Base-by-base conservation (phyloP, 2,329 filamentous ascomycete genomes). In the Gremmenia infestans region DNA sequence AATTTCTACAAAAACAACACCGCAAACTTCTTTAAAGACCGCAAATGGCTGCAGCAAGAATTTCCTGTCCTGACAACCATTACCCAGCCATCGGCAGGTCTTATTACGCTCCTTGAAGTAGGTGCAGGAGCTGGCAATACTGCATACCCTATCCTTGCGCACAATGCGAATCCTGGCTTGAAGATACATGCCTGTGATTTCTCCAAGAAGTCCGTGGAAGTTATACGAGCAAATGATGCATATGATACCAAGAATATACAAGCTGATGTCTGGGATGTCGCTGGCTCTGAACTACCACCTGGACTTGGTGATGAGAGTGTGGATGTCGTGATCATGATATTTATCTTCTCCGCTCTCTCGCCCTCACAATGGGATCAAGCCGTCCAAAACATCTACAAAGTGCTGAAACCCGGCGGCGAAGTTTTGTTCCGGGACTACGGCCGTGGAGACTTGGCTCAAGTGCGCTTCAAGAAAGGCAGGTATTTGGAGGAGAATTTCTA, bases 401-500 rank as follows among this genome's bases (percentile, higher is more conserved):
- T 96, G 37, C 80, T 99, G 61, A 97, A 96, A 74, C 91, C 91
- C 1, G 93, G 92, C 59, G 94, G 94, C n/a, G 81, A 89, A 67
- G 88, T 99, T 52, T 83, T 96, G 69, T 97, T 99, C 79, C 85
- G 94, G 66, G 94, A 99, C 74, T 99, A 99, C 74, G 94, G 94
- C 56, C 83, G 92, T 70, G 94, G 94, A 36, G 94, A 99, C 73
- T 78, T 99, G 59, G 93, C 94, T 17, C 94, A 99, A 76, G 94
- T 99, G 59, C 83, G 94, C 57, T 97, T 99, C 77, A 96, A 94
- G 75, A 97, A 96, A 75, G 91, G 91, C 12, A 81, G 94, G 42
- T 97, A 93, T 68, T 80, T 99, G 69, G 89, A 91, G 54, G 94
- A 97, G 73, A 99, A 97, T 69, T 99, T 99, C 67, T 99, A 99